Conservation (phyloP, 768 basidiomycete species). For the Boletus subparvulus region DNA sequence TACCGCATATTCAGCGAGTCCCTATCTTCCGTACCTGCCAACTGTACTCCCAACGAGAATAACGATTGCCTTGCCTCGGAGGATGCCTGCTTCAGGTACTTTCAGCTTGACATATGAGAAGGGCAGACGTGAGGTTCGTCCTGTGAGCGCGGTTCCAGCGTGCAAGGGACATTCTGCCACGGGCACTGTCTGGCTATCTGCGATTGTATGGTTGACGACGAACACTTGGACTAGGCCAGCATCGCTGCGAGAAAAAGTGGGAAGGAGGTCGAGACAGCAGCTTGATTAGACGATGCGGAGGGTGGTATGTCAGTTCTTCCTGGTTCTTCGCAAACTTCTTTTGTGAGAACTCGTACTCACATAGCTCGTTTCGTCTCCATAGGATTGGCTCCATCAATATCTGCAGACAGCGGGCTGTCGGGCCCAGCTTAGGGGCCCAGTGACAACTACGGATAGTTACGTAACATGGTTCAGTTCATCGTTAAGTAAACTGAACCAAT, state of each 20-base stretch:
- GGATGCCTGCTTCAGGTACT: slow-evolving; percentile 39
- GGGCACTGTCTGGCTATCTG: slow-evolving; percentile 41
- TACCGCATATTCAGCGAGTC: slow-evolving; percentile 61
- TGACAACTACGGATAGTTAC: no score
- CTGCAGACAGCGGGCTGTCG: no score
- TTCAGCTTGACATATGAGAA: slow-evolving; percentile 51
- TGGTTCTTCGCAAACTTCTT: no score
- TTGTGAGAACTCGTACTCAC: no score
- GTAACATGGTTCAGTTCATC: no score
- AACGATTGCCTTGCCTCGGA: slow-evolving; percentile 49
- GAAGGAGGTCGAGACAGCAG: slow-evolving; percentile 42
- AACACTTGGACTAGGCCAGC: slow-evolving; percentile 52
- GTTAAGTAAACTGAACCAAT: no score
- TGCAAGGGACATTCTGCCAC: slow-evolving; percentile 50
- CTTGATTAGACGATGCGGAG: slow-evolving; percentile 38
- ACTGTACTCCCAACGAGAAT: slow-evolving; percentile 59
- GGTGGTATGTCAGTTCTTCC: slow-evolving; percentile 27
- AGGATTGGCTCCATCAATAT: no score
- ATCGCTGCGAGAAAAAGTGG: slow-evolving; percentile 27
- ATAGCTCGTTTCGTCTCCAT: no score
- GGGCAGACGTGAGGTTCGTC: slow-evolving; percentile 62
- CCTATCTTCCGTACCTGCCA: slow-evolving; percentile 68
- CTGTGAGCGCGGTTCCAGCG: slow-evolving; percentile 61
- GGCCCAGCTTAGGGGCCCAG: no score
- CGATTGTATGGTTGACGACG: slow-evolving; percentile 62